A percentile compares a stretch with the other conserved stretches of the same genome.
phyloP scores from a whole-genome alignment of 768 basidiomycete genomes.

The Termitomyces sp. region DNA sequence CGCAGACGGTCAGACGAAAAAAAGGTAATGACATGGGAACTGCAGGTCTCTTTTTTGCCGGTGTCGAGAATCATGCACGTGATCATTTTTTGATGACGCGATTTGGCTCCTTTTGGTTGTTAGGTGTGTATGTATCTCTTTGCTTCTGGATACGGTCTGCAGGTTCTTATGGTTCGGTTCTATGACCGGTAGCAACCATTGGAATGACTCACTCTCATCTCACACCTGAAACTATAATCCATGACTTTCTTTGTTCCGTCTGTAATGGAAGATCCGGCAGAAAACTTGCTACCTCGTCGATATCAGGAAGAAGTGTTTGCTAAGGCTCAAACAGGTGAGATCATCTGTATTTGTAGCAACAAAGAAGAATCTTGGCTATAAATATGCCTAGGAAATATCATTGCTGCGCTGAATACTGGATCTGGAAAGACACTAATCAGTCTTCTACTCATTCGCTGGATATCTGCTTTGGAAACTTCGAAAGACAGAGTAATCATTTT shows the following conservation, averaged over 20 bases:
- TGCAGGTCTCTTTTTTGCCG: neutral
- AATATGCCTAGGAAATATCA: conserved; percentile 46
- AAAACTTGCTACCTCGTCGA: conserved; percentile 28
- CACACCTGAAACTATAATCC: neutral
- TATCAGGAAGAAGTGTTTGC: conserved; percentile 73
- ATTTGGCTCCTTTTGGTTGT: neutral
- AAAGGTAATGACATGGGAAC: neutral
- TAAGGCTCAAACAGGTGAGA: conserved; percentile 45
- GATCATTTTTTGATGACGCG: neutral
- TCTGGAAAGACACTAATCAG: conserved; percentile 77
- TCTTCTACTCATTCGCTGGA: conserved; percentile 72
- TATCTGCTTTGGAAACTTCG: conserved; percentile 43
- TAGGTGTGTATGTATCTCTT: neutral
- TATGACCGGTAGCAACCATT: neutral
- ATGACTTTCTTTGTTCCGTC: neutral
- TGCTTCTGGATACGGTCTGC: neutral
- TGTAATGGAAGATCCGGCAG: neutral
- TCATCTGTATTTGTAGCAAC: neutral
- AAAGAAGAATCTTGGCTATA: neutral
- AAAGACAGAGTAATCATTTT: conserved; percentile 65
- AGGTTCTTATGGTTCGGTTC: neutral
- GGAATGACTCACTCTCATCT: neutral
- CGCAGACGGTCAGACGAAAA: neutral
- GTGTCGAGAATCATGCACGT: neutral
- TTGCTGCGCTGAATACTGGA: conserved; percentile 73